Base-by-base conservation (phyloP, 306 rosid genomes). In the Trifolium subterraneum region DNA sequence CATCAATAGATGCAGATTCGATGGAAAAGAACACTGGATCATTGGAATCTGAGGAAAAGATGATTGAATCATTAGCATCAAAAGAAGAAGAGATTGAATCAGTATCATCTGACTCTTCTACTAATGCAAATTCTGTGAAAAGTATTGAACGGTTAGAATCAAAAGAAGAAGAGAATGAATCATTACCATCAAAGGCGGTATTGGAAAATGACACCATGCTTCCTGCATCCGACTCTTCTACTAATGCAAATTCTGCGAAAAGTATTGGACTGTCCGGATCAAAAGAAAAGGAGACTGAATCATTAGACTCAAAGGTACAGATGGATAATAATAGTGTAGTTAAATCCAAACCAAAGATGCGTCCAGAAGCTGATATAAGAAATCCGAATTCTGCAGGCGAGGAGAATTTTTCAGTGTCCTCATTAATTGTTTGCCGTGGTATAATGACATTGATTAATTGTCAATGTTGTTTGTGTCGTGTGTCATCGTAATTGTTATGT, bases 111-210 rank as follows among this genome's bases (percentile, higher is more conserved):
- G 76, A 74, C 19, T 20, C 70, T 22, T 63, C 70, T 56, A 36
- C 45, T 27, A 65, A 27, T 80, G 73, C 69, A 74, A n/a, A n/a
- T n/a, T n/a, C n/a, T n/a, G n/a, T n/a, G n/a, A n/a, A n/a, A n/a
- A n/a, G n/a, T n/a, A n/a, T n/a, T n/a, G n/a, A n/a, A n/a, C n/a
- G n/a, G n/a, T n/a, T n/a, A n/a, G n/a, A n/a, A n/a, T 52, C 77
- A 50, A 31, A 42, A 36, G 72, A 62, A 47, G 54, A 74, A 15
- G 55, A 50, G 19, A 8, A 31, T 35, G 71, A 58, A 44, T 75
- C 80, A 61, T 83, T 74, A 76, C 87, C 51, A 66, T 67, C 72
- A 51, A 78, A 72, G 79, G 74, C 64, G 19, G 36, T 25, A 22
- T 27, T 42, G 36, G 18, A 29, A 58, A 67, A 20, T 20, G 69